phyloP scores from a whole-genome alignment of 805 yeast genomes.

The Lipomyces sp. region DNA sequence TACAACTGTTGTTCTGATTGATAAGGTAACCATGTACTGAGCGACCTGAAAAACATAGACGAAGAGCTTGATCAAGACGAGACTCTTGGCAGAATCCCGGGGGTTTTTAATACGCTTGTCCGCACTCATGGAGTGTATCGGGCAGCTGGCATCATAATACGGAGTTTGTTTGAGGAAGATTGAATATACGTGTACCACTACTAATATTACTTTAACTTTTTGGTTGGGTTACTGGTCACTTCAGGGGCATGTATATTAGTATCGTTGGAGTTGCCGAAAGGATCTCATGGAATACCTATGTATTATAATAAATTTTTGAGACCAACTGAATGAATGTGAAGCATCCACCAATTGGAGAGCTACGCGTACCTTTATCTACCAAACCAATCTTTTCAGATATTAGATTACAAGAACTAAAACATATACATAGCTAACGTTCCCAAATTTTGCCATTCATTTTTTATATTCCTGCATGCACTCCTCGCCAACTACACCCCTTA shows the following conservation, averaged over 20 bases:
- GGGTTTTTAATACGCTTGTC: constrained; percentile 21
- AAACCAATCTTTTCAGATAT: constrained; percentile 7
- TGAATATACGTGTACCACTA: constrained; percentile 9
- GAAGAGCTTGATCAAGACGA: constrained; percentile 22
- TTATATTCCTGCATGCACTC: not conserved
- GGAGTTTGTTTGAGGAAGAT: constrained; percentile 22
- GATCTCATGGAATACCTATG: not conserved
- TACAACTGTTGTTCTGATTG: not conserved
- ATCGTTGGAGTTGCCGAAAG: not conserved
- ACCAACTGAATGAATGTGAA: not conserved
- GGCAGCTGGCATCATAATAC: constrained; percentile 23
- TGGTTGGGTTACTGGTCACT: not conserved
- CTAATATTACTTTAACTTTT: not conserved
- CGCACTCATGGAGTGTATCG: constrained; percentile 22
- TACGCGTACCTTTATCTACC: not conserved
- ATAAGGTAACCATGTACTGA: not conserved
- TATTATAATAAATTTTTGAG: not conserved
- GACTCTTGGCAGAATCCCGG: constrained; percentile 15
- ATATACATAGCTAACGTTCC: constrained; percentile 17
- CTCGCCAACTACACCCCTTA: constrained; percentile 49
- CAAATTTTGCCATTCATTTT: constrained; percentile 14
- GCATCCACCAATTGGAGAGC: not conserved
- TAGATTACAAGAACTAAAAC: constrained; percentile 17
- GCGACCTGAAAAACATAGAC: constrained; percentile 11
- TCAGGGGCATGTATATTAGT: not conserved